phyloP scores from a whole-genome alignment of 1,139 yeast species.

The Schwanniomyces etchellsii region DNA sequence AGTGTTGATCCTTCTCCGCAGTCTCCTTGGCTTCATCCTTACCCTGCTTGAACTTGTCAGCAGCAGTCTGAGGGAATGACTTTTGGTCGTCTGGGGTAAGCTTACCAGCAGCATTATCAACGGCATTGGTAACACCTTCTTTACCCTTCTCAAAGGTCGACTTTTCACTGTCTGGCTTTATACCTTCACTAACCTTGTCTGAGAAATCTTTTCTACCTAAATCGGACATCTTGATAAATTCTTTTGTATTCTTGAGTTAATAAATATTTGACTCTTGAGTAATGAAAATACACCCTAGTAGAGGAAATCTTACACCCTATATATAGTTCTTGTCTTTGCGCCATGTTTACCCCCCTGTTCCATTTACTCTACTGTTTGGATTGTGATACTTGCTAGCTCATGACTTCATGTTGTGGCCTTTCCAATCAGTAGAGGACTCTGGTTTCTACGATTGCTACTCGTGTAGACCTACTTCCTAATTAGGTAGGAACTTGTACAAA shows the following conservation, averaged over 20 bases:
- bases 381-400: background rate
- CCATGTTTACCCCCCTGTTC: background rate
- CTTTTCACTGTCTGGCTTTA: conserved; percentile 75
- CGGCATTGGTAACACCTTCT: conserved; percentile 61
- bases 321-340: too few species aligned
- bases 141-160: conserved; percentile 58
- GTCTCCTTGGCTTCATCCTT: conserved; percentile 44
- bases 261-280: too few species aligned
- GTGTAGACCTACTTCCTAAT: too few species aligned
- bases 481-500: too few species aligned
- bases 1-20: conserved; percentile 22
- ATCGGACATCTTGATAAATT: conserved; percentile 51
- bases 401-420: too few species aligned
- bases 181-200: conserved; percentile 59
- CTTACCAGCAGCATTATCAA: conserved; percentile 58
- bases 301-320: too few species aligned
- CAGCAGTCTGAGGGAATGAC: conserved; percentile 60
- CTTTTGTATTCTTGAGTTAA: too few species aligned
- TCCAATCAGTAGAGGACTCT: too few species aligned
- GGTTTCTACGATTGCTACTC: too few species aligned
- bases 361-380: background rate
- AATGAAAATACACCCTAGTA: too few species aligned
- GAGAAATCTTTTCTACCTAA: conserved; percentile 70
- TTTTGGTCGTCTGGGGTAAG: conserved; percentile 61
- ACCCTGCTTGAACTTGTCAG: conserved; percentile 50